A percentile compares a stretch with the other conserved stretches of the same genome.
Conservation (phyloP, 768 basidiomycete genomes). For the Hygrocybe coccinea region DNA sequence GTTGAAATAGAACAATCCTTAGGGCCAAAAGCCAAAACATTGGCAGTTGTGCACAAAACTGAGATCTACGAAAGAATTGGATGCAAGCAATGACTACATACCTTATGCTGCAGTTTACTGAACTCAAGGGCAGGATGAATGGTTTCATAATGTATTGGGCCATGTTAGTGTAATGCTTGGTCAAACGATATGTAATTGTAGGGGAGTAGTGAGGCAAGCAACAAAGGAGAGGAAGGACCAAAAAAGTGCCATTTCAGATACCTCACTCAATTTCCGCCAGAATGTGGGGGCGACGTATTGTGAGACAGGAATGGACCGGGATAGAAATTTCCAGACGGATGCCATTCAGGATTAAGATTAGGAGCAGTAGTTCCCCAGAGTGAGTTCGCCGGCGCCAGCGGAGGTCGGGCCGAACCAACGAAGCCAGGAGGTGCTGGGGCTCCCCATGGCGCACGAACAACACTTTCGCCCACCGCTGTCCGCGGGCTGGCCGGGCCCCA, state of each 20-base stretch:
- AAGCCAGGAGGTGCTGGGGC: slow-evolving; percentile 29
- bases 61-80: too few relatives aligned
- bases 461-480: slow-evolving; percentile 33
- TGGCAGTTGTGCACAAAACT: too few relatives aligned
- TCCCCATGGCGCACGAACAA: slow-evolving; percentile 46
- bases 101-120: too few relatives aligned
- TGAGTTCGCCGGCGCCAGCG: slow-evolving; percentile 17
- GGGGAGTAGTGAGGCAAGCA: slow-evolving; percentile 1
- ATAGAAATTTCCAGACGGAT: slow-evolving; percentile 44
- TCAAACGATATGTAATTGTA: background rate
- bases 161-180: slow-evolving; percentile 7
- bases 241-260: background rate
- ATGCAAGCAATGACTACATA: too few relatives aligned
- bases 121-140: background rate
- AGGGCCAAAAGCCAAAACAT: too few relatives aligned
- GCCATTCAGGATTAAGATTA: slow-evolving; percentile 42
- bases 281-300: slow-evolving; percentile 46
- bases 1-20: too few relatives aligned
- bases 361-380: slow-evolving; percentile 40
- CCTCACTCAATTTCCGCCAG: slow-evolving; percentile 21
- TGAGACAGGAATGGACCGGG: slow-evolving; percentile 44
- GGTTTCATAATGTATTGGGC: slow-evolving; percentile 6
- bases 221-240: background rate
- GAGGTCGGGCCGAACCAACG: slow-evolving; percentile 22
- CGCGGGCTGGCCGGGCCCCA: slow-evolving; percentile 52